Evolutionary conservation across 1,284 basidiomycete genomes (phyloP).

Genomic region (Thecaphora thlaspeos): DNA sequence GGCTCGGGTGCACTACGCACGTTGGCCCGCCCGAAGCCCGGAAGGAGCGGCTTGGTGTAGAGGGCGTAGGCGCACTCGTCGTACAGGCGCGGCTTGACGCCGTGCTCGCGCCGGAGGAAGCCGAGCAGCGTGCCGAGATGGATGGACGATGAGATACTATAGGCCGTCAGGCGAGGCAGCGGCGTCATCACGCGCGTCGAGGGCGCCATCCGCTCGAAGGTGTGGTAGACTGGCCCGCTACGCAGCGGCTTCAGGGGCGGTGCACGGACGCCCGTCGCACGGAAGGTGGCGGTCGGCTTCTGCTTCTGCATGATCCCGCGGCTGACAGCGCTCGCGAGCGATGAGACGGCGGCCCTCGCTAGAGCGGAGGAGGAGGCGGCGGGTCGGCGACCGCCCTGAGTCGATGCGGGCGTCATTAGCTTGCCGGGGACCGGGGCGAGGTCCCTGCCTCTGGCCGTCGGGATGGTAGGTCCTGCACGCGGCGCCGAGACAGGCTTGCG

Average conservation of each 20-base stretch:
- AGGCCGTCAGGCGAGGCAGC: slow-evolving; percentile 62
- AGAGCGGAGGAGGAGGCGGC: slow-evolving; percentile 24
- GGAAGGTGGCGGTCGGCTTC: slow-evolving; percentile 26
- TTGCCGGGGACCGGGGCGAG: slow-evolving; percentile 22
- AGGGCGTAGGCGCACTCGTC: slow-evolving; percentile 91
- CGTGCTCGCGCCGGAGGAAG: slow-evolving; percentile 89
- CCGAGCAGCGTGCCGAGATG: slow-evolving; percentile 53
- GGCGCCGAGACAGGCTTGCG: slow-evolving; percentile 30
- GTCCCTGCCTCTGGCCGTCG: slow-evolving; percentile 21
- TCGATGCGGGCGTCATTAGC: slow-evolving; percentile 18
- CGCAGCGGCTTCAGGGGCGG: slow-evolving; percentile 32
- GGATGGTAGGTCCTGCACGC: slow-evolving; percentile 19
- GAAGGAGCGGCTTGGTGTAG: slow-evolving; percentile 85
- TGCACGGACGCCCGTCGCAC: slow-evolving; percentile 21
- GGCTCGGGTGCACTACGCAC: slow-evolving; percentile 72
- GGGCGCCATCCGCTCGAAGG: slow-evolving; percentile 55
- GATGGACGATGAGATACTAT: slow-evolving; percentile 74
- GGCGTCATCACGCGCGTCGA: slow-evolving; percentile 39
- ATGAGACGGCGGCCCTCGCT: slow-evolving; percentile 29
- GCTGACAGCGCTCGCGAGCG: slow-evolving; percentile 23
- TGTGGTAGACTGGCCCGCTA: slow-evolving; percentile 50
- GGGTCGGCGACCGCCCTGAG: slow-evolving; percentile 17
- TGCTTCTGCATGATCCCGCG: slow-evolving; percentile 20
- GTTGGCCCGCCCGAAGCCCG: slow-evolving; percentile 83
- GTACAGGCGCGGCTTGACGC: slow-evolving; percentile 81